Evolutionary conservation across 805 yeast genomes (phyloP), one percentile per base, ranked within the genome.

Genomic region (Metschnikowia henanensis): DNA sequence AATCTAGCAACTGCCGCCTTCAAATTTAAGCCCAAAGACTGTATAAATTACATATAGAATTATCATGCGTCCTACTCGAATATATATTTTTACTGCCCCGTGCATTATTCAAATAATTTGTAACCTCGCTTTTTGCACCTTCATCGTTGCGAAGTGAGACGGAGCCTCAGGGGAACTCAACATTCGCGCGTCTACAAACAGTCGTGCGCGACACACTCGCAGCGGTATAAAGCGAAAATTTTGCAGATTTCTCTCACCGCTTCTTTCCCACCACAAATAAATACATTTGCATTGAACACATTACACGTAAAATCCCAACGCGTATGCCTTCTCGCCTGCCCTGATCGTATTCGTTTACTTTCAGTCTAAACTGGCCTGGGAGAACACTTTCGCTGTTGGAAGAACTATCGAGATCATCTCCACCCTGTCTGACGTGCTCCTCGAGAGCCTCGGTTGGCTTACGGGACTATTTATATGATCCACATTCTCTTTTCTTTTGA

Each of bases 241-340:
- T 23, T 25, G n/a, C 30, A 1, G 10, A 7, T 21, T 26, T 16
- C 8, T 13, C n/a, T 5, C 16, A 22, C 18, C 16, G 6, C 22
- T 26, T 31, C 15, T 26, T 31, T 30, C 23, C 26, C 23, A 10
- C 6, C 35, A 34, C 32, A 41, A 42, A 37, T 37, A 42, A 36
- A 36, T 32, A 15, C 35, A 22, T 42, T 36, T 42, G 41, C 37
- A 31, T 42, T 37, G 36, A 32, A 26, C 10, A 15, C 20, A 17
- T 19, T 21, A n/a, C 28, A 26, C 32, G 46, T 42, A 42, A 41
- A 37, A 19, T 25, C 18, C 73, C 75, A 69, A 61, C 57, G 67
- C 75, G 70, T 68, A 66, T 60, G 75, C 75, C 75, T 71, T 69
- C 74, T 64, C 74, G 62, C 65, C 54, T 57, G 61, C 72, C 74